Percentiles rank a stretch among this genome's conserved stretches.
Conservation (phyloP, 768 basidiomycete species). For the Lactarius hengduanensis region DNA sequence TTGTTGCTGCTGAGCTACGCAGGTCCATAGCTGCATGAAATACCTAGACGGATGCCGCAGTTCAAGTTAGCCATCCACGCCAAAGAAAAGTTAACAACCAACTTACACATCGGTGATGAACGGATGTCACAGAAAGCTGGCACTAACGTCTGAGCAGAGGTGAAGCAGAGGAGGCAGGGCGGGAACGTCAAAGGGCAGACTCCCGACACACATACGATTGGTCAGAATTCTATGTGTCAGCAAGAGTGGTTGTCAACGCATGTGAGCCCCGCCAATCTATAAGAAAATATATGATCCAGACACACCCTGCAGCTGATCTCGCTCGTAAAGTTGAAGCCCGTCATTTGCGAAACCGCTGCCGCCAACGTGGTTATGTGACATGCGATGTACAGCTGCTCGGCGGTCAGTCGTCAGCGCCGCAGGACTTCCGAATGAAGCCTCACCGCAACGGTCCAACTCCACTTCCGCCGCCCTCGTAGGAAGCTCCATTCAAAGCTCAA, state of each 20-base stretch:
- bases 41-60: too few relatives aligned
- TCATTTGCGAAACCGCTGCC: constrained; percentile 10
- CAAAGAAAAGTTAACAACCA: too few relatives aligned
- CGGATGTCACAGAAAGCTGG: too few relatives aligned
- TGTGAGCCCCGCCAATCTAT: not conserved
- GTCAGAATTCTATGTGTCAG: too few relatives aligned
- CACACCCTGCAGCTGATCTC: constrained; percentile 19
- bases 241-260: not conserved
- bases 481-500: constrained; percentile 23
- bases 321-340: constrained; percentile 18
- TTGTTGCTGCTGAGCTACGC: too few relatives aligned
- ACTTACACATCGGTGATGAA: too few relatives aligned
- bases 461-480: constrained; percentile 8
- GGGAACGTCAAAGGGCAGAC: too few relatives aligned
- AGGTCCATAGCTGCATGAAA: too few relatives aligned
- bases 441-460: constrained; percentile 11
- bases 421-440: not conserved
- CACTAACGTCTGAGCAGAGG: too few relatives aligned
- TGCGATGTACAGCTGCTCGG: constrained; percentile 13
- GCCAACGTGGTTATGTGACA: constrained; percentile 20
- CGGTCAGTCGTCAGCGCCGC: not conserved
- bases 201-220: too few relatives aligned
- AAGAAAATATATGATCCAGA: not conserved
- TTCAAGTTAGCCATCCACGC: too few relatives aligned
- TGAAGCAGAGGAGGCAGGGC: too few relatives aligned